Percentiles rank a stretch among this genome's conserved stretches.
These are phyloP conservation scores for Mycena haematopus DNA, from an alignment of 768 basidiomycete genomes.

Conservation along the genomic window DNA sequence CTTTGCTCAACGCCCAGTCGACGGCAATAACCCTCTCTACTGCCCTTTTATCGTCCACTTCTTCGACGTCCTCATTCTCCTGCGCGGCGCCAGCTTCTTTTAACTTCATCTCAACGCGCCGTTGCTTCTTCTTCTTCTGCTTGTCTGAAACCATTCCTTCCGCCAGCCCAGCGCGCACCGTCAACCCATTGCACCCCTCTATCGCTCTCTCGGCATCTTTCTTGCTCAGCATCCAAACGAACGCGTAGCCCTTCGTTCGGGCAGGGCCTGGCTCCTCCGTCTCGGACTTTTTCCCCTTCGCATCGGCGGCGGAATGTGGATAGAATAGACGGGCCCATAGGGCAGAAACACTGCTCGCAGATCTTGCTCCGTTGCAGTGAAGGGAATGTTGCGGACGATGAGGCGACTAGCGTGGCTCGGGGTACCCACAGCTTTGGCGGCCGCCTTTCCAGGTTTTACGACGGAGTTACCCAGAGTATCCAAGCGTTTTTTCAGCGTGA, in stretches of 20 bases:
- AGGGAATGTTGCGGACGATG: conserved; percentile 91
- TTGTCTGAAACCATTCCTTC: conserved; percentile 62
- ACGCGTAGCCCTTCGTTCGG: conserved; percentile 84
- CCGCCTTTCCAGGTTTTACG: conserved; percentile 35
- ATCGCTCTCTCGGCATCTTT: conserved; percentile 87
- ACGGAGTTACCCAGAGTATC: conserved; percentile 65
- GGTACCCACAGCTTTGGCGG: conserved; percentile 40
- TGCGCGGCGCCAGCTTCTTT: conserved; percentile 29
- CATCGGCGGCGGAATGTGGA: conserved; percentile 71
- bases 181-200: conserved; percentile 79
- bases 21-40: conserved; percentile 81
- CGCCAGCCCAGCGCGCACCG: conserved; percentile 68
- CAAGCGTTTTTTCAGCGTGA: conserved; percentile 84
- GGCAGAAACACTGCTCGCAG: conserved; percentile 86
- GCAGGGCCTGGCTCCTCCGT: conserved; percentile 37
- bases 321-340: conserved; percentile 84
- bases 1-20: conserved; percentile 96
- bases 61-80: conserved; percentile 45
- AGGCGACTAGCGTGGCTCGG: conserved; percentile 81
- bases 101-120: conserved; percentile 55
- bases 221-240: conserved; percentile 90
- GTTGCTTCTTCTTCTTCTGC: conserved; percentile 71
- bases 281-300: conserved; percentile 35
- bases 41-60: conserved; percentile 41
- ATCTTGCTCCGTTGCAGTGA: conserved; percentile 82